Conservation (phyloP, 306 rosid genomes). For the Ormosia semicastrata region DNA sequence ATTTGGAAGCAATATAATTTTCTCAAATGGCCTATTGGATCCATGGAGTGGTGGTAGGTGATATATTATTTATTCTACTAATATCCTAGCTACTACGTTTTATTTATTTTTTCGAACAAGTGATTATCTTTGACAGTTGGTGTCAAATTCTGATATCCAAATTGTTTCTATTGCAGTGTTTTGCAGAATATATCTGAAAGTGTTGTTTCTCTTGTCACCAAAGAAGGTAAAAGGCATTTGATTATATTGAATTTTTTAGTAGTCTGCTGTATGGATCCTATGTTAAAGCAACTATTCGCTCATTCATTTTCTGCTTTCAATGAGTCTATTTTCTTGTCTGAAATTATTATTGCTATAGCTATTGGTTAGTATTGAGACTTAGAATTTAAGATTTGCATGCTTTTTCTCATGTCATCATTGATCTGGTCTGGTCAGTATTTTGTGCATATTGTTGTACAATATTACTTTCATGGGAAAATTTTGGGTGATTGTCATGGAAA, state of each 20-base stretch:
- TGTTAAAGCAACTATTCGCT: neutral
- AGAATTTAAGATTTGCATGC: no score
- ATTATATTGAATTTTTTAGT: neutral
- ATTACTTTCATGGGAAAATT: neutral
- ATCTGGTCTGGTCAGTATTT: neutral
- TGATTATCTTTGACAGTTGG: neutral
- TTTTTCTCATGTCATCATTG: slow-evolving; percentile 2
- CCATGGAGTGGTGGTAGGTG: slow-evolving; percentile 97
- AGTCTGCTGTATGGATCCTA: neutral
- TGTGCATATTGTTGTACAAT: slow-evolving; percentile 6
- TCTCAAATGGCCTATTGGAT: slow-evolving; percentile 85
- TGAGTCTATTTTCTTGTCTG: neutral
- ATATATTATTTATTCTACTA: slow-evolving; percentile 8
- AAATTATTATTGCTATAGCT: slow-evolving; percentile 58
- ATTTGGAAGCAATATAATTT: slow-evolving; percentile 81
- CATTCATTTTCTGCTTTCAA: neutral
- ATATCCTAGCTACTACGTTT: slow-evolving; percentile 9
- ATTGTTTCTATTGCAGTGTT: slow-evolving; percentile 58
- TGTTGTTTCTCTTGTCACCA: slow-evolving; percentile 63
- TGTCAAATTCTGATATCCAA: slow-evolving; percentile 19
- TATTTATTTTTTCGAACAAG: neutral
- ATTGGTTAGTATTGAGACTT: slow-evolving; percentile 74
- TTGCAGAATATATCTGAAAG: slow-evolving; percentile 69
- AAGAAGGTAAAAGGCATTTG: slow-evolving; percentile 64
- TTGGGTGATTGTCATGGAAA: neutral